Base-by-base conservation (phyloP, 23 red algal genomes). In the Cyanidiococcus yangmingshanensis region DNA sequence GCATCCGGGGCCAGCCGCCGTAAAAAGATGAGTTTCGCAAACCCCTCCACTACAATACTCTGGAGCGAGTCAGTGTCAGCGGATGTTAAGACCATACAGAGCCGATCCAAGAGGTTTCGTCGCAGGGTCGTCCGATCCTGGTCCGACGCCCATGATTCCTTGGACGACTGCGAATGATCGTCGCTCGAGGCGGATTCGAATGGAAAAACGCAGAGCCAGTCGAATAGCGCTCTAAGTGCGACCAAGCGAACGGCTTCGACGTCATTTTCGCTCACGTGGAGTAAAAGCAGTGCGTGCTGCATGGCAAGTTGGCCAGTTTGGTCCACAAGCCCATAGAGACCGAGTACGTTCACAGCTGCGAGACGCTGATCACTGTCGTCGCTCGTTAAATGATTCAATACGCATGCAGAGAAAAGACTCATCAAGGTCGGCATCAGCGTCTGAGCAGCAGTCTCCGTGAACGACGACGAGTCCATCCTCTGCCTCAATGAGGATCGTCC, bases 21-120 rank as follows among this genome's bases (percentile, higher is more conserved):
- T 29, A 71, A 71, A 71, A 71, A 71, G n/a, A 71, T 32, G 7
- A 71, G 32, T 29, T 71, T 71, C 7, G n/a, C 21, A 25, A 71
- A 25, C 16, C 63, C 63, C 63, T 71, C n/a, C 12, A 71, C 63
- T 29, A 35, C 63, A 12, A 30, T 35, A 7, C n/a, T 30, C 63
- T 35, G 63, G n/a, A 71, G 32, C 12, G 21, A 12, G n/a, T 71
- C 63, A 3, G 63, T 71, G 32, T 25, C n/a, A 12, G 63, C n/a
- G 7, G 21, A 12, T 7, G 63, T 71, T 2, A 71, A 29, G 12
- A 32, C 3, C 16, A 12, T 71, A 29, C 63, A 71, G 16, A 71
- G 32, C 32, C 63, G 7, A 25, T 71, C n/a, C 63, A 71, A 29
- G 21, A 71, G n/a, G 16, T 17, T 21, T 54, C 21, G 45, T 7